Evolutionary conservation across 139 green algal genomes (phyloP).

Genomic region (Coelastrella sp.): DNA sequence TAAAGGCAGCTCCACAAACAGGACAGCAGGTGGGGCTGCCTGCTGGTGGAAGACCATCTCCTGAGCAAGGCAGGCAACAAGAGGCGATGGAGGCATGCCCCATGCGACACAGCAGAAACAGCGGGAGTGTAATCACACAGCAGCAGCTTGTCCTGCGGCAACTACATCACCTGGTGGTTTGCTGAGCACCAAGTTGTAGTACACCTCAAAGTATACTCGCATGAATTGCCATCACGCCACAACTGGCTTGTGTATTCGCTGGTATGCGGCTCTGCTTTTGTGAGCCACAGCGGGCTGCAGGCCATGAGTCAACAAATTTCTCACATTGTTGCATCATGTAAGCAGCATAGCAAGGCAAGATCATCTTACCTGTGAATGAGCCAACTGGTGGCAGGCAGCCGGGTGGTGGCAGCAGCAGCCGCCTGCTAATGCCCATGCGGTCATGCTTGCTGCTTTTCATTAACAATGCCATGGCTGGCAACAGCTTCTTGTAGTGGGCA

Average conservation of each 20-base stretch:
- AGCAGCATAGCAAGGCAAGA: too few relatives aligned
- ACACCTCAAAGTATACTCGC: too few relatives aligned
- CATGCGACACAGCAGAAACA: too few relatives aligned
- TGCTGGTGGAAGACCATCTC: not conserved
- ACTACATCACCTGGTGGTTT: too few relatives aligned
- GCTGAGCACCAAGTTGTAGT: too few relatives aligned
- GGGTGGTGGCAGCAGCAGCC: constrained; percentile 23
- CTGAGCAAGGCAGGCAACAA: not conserved
- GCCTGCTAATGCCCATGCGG: not conserved
- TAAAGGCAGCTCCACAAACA: constrained; percentile 4
- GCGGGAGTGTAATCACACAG: too few relatives aligned
- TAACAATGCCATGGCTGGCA: constrained; percentile 24
- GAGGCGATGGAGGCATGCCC: too few relatives aligned
- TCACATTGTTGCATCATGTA: not conserved
- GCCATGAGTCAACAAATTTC: not conserved
- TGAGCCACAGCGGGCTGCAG: too few relatives aligned
- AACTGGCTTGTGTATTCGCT: too few relatives aligned
- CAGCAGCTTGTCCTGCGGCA: too few relatives aligned
- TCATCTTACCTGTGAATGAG: constrained; percentile 14
- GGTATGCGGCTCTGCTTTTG: too few relatives aligned
- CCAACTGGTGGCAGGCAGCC: constrained; percentile 14
- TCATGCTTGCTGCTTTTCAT: not conserved
- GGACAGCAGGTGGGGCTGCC: constrained; percentile 27
- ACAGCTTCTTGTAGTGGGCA: constrained; percentile 25
- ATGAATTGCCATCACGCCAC: too few relatives aligned